Evolutionary conservation across 495 filamentous ascomycete species (phyloP).

Genomic region (Hypoxylon lienhwacheense): DNA sequence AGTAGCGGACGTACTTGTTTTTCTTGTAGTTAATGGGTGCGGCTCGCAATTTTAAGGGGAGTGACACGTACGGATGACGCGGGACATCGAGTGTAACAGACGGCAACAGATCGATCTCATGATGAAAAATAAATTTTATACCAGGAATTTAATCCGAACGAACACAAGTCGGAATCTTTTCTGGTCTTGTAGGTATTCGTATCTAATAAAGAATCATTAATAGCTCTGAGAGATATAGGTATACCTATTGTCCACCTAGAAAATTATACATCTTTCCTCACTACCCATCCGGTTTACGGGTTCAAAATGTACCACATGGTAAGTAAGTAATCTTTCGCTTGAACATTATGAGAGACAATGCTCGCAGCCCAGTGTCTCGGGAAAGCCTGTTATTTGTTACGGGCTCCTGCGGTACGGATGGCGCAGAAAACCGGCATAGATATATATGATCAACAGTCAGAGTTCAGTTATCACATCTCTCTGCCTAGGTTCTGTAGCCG

Average conservation of each 20-base stretch:
- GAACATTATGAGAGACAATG: slow-evolving; percentile 15
- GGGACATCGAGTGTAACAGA: not conserved
- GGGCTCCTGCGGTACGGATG: slow-evolving; percentile 13
- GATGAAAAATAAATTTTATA: not conserved
- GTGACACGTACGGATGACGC: slow-evolving; percentile 4
- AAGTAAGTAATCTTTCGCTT: too few relatives aligned
- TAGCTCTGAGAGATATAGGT: too few relatives aligned
- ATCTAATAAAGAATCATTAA: too few relatives aligned
- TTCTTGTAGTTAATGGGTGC: not conserved
- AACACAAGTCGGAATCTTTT: not conserved
- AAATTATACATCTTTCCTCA: too few relatives aligned
- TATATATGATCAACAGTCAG: slow-evolving; percentile 14
- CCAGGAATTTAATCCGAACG: not conserved
- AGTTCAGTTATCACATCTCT: slow-evolving; percentile 5
- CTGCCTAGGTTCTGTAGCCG: not conserved
- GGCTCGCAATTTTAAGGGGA: not conserved
- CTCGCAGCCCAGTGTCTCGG: slow-evolving; percentile 22
- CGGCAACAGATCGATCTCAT: not conserved
- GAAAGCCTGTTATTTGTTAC: slow-evolving; percentile 15
- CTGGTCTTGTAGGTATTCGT: too few relatives aligned
- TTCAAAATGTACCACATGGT: too few relatives aligned
- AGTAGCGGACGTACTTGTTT: slow-evolving; percentile 4
- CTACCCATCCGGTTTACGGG: not conserved
- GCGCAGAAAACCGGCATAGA: slow-evolving; percentile 6
- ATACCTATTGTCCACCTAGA: too few relatives aligned